Evolutionary conservation across 2,329 filamentous ascomycete genomes (phyloP), one percentile per base, ranked within the genome.

Genomic region (Harringtonia aguacate): DNA sequence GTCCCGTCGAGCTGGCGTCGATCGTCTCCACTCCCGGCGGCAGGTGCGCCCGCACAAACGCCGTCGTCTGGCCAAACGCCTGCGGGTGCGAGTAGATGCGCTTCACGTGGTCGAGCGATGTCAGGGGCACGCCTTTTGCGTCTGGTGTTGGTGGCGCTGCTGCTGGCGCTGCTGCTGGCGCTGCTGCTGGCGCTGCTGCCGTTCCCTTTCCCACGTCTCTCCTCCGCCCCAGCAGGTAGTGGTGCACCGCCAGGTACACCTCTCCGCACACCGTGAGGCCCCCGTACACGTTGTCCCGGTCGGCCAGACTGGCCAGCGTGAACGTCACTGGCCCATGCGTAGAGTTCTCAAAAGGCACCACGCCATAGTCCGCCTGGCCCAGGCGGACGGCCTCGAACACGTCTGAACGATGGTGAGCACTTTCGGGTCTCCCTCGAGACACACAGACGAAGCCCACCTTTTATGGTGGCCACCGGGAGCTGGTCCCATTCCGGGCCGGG

Each of bases 271-370:
- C 84, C 39, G 73, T 70, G 37, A 95, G 73, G 57, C 85, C 77
- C 12, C 71, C 69, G 58, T 84, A 86, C 36, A 65, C 63, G 35
- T 62, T 64, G 33, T 77, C 66, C 22, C 84, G 72, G 64, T 95
- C 87, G 52, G 86, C 86, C 48, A 98, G 78, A 51, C 90, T 77
- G 63, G 95, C 89, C 21, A 97, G 75, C 0, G 89, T 95, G 61
- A 87, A 85, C 45, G 92, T 79, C 40, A 98, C 92, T 44, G 84
- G 82, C 56, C 92, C 92, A 62, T 97, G 95, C 58, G 86, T 90
- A 34, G 86, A 94, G 68, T 98, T 98, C 60, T 97, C 90, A 63
- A 95, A 89, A 8, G 92, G 92, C 2, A 95, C 84, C 28, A 97
- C 84, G 52, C 89, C 92, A 45, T 81, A 81, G 42, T 73, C 64